Evolutionary conservation across 2,329 filamentous ascomycete genomes (phyloP), one percentile per base, ranked within the genome.

Genomic region (Trichoderma breve): DNA sequence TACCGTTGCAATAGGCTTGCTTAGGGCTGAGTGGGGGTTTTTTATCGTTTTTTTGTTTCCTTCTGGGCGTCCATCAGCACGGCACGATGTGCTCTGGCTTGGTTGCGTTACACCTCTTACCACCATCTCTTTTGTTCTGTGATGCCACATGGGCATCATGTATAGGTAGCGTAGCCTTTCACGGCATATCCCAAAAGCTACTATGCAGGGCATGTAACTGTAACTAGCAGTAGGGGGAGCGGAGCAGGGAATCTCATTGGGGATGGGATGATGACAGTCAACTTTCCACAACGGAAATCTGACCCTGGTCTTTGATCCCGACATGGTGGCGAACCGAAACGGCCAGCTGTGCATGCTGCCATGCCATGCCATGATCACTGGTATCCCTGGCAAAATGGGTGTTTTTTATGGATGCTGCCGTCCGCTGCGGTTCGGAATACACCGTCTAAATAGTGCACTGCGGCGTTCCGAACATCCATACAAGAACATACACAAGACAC

Each of bases 11-110:
- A 32, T 24, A 28, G n/a, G 11, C 43, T 32, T 66, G 63, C 30
- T 57, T 67, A 67, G 51, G 64, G 64, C 64, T 67, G 64, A 67
- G 64, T 39, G 64, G 51, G 64, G 64, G 21, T 39, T 26, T 39
- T 28, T 24, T 24, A 24, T 53, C 18, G 61, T 28, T 28, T 63
- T 6, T 21, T 4, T 3, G n/a, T 2, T 36, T 55, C 39, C 15
- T 26, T 55, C 7, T 24, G 51, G 51, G 51, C 24, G 30, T 53
- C 47, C 21, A 57, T 57, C n/a, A 66, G 28, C 47, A 24, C 21
- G 62, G 28, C 47, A 28, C 26, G 15, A n/a, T 28, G 39, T 57
- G 1, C 24, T 34, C n/a, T 28, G 32, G 12, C n/a, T 43, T 7
- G 39, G 12, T 15, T 21, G 18, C 6, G 9, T 51, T 21, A 1